Evolutionary conservation across 768 basidiomycete genomes (phyloP).

Genomic region (Calocybe indica): DNA sequence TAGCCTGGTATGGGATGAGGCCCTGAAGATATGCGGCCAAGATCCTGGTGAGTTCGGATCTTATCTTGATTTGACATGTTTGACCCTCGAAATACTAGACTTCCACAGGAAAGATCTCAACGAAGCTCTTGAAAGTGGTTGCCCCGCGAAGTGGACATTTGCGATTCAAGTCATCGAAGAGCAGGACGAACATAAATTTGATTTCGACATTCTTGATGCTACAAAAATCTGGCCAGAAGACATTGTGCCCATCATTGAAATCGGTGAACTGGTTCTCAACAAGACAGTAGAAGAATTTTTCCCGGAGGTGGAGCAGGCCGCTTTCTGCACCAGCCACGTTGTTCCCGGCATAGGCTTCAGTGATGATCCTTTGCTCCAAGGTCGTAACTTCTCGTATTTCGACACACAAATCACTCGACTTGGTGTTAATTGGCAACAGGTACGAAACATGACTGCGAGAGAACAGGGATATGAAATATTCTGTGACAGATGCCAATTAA

Average conservation of each 20-base stretch:
- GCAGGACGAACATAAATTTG: conserved; percentile 71
- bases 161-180: conserved; percentile 71
- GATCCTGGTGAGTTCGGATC: conserved; percentile 54
- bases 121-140: conserved; percentile 73
- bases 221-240: conserved; percentile 88
- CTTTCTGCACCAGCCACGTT: conserved; percentile 75
- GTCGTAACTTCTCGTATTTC: conserved; percentile 82
- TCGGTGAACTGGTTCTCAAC: conserved; percentile 71
- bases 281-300: conserved; percentile 71
- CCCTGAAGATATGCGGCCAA: conserved; percentile 74
- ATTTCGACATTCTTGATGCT: conserved; percentile 83
- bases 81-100: conserved; percentile 28
- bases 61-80: background rate
- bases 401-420: conserved; percentile 81
- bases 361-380: conserved; percentile 77
- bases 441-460: conserved; percentile 12
- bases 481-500: conserved; percentile 71
- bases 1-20: conserved; percentile 86
- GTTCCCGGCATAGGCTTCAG: conserved; percentile 68
- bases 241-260: conserved; percentile 65
- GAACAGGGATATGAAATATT: background rate
- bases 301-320: conserved; percentile 83
- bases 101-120: conserved; percentile 84
- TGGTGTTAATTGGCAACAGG: conserved; percentile 76
- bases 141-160: conserved; percentile 73